phyloP scores from a whole-genome alignment of 2,329 filamentous ascomycete genomes.

The Epichloe festucae region DNA sequence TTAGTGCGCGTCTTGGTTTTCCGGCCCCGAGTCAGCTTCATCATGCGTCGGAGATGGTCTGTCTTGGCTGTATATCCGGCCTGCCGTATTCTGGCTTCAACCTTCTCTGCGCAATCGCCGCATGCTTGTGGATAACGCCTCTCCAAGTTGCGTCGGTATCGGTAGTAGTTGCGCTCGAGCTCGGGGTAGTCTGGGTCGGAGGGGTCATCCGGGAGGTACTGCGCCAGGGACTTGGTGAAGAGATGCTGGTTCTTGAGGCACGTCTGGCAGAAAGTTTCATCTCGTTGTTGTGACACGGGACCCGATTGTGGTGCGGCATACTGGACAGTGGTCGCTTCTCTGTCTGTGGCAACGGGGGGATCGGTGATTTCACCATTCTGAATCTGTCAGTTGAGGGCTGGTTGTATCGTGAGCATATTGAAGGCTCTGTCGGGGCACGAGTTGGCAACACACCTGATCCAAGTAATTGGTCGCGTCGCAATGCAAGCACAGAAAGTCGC shows the following conservation, averaged over 20 bases:
- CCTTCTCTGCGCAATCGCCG: conserved; percentile 61
- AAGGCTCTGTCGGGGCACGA: not conserved
- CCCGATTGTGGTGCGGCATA: conserved; percentile 32
- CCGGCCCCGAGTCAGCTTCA: conserved; percentile 47
- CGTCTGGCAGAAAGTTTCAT: conserved; percentile 51
- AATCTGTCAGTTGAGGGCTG: not conserved
- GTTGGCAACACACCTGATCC: conserved; percentile 50
- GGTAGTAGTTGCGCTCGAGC: conserved; percentile 55
- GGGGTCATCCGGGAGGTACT: conserved; percentile 59
- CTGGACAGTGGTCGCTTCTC: conserved; percentile 27
- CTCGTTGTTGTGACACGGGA: conserved; percentile 9
- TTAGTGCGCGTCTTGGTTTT: conserved; percentile 19
- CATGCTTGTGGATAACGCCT: conserved; percentile 83
- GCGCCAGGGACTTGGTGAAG: conserved; percentile 59
- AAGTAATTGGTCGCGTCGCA: conserved; percentile 86
- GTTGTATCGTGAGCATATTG: not conserved
- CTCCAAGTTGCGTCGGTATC: conserved; percentile 62
- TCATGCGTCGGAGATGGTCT: conserved; percentile 63
- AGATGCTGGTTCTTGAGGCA: conserved; percentile 86
- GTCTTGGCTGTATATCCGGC: conserved; percentile 72
- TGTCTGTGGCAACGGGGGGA: conserved; percentile 53
- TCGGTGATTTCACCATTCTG: conserved; percentile 84
- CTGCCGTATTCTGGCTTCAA: conserved; percentile 53
- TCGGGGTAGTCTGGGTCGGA: conserved; percentile 55
- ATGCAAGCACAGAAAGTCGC: conserved; percentile 57